Evolutionary conservation across 2,329 filamentous ascomycete genomes (phyloP), one percentile per base, ranked within the genome.

Genomic region (Neofusicoccum sp.): DNA sequence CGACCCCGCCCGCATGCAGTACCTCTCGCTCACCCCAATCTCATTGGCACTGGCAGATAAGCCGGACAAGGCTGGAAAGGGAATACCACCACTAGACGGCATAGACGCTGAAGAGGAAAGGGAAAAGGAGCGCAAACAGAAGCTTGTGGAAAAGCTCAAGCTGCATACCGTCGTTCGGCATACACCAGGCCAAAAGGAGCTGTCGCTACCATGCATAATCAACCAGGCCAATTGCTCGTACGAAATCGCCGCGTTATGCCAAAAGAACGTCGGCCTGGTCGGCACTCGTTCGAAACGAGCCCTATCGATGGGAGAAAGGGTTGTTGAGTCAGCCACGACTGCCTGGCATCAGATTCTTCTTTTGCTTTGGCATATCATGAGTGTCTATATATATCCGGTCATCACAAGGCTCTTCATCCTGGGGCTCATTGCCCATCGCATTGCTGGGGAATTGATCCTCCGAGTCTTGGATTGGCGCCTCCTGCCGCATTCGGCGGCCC

Each of bases 171-270:
- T 99, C 4, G 80, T 90, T 58, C 87, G 87, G 65, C 90, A 90
- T 70, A 78, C 85, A 2, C 85, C 88, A 2, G 95, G 93, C 1
- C 84, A 87, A 62, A 93, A 96, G 69, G 95, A 99, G 73, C 84
- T 86, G 63, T 89, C 90, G 1, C 79, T 99, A 31, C 84, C 88
- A 4, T 86, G 86, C 61, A 93, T 98, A 62, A 84, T 97, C 66
- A 91, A 93, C 68, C 93, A 98, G 76, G 89, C 98, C 72, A 99
- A 99, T 70, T 99, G 95, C 82, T 91, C 93, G 0, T 92, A 88
- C 79, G 96, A 99, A 74, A 82, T 99, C 61, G 89, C 95, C 64
- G 83, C 87, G 66, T 80, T 96, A 40, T 80, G 99, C 66, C 91
- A 96, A 68, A 93, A 89, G 71, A 99, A 98, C 68, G 89, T 92